A percentile compares a stretch with the other conserved stretches of the same genome.
phyloP scores from a whole-genome alignment of 768 basidiomycete species.

The Naganishia vishniacii region DNA sequence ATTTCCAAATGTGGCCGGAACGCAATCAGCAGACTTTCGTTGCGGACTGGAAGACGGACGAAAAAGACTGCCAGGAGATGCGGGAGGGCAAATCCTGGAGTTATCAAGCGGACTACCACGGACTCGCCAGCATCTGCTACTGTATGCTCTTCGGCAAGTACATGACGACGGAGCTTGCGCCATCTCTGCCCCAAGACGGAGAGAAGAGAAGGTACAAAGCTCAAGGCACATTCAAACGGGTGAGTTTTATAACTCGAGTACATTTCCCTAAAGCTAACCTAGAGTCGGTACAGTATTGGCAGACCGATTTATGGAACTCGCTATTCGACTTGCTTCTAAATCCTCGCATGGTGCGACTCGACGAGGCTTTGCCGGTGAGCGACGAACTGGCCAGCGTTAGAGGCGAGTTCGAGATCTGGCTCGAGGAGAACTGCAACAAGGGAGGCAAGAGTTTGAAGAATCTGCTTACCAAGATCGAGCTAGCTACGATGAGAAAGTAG shows the following conservation, averaged over 20 bases:
- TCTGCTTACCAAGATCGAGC: conserved; percentile 25
- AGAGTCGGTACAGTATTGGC: conserved; percentile 97
- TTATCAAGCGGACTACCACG: conserved; percentile 92
- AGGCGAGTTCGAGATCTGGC: conserved; percentile 78
- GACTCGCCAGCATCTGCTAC: conserved; percentile 87
- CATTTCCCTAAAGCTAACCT: too few species aligned
- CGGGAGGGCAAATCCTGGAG: conserved; percentile 80
- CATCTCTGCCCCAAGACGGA: conserved; percentile 49
- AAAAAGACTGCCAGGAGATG: conserved; percentile 86
- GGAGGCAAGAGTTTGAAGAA: conserved; percentile 51
- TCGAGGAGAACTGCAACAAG: conserved; percentile 79
- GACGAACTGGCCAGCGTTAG: conserved; percentile 63
- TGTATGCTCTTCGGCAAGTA: conserved; percentile 97
- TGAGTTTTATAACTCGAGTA: conserved; percentile 35
- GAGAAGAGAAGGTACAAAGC: conserved; percentile 33
- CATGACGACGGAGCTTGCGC: conserved; percentile 60
- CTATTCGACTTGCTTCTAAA: conserved; percentile 85
- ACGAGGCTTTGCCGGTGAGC: conserved; percentile 63
- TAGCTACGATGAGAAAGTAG: conserved; percentile 20
- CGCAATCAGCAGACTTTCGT: conserved; percentile 64
- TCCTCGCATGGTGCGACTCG: conserved; percentile 59
- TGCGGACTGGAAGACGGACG: conserved; percentile 83
- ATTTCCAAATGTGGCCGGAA: conserved; percentile 70
- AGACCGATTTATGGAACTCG: conserved; percentile 73
- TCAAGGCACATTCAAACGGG: conserved; percentile 38